A percentile compares a stretch with the other conserved stretches of the same genome.
These are phyloP conservation scores for Naganishia liquefaciens DNA, from an alignment of 1,284 basidiomycete genomes.

Conservation along the genomic window DNA sequence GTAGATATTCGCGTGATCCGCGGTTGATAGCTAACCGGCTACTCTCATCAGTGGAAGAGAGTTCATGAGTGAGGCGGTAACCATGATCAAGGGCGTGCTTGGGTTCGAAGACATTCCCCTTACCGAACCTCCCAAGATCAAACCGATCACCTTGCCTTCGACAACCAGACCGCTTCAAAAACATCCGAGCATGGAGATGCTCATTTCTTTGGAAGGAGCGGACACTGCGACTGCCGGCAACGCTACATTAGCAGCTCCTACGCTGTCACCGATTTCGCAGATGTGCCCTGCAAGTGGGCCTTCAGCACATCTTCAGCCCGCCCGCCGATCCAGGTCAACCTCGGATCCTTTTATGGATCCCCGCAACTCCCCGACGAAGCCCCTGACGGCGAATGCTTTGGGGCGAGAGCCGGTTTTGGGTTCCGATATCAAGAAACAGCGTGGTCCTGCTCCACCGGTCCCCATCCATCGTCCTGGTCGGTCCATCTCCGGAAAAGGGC, in stretches of 20 bases:
- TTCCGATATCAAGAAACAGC: neutral
- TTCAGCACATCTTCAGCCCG: neutral
- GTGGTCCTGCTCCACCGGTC: slow-evolving; percentile 28
- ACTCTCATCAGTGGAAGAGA: slow-evolving; percentile 41
- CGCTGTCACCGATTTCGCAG: neutral
- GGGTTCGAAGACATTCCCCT: slow-evolving; percentile 48
- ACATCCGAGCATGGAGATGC: slow-evolving; percentile 6
- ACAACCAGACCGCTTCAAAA: neutral
- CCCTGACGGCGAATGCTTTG: neutral
- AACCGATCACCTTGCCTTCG: slow-evolving; percentile 32
- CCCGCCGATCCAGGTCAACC: slow-evolving; percentile 34
- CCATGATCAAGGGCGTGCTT: slow-evolving; percentile 48
- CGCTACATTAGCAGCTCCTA: neutral
- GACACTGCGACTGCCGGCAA: neutral
- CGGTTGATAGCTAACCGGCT: neutral
- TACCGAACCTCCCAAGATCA: slow-evolving; percentile 42
- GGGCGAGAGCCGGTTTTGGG: slow-evolving; percentile 3
- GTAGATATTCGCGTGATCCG: slow-evolving; percentile 24
- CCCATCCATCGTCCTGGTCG: slow-evolving; percentile 26
- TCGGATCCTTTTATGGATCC: slow-evolving; percentile 48
- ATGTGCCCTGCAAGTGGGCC: neutral
- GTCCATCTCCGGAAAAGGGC: slow-evolving; percentile 37
- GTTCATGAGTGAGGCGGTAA: slow-evolving; percentile 51
- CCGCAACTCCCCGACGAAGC: slow-evolving; percentile 30
- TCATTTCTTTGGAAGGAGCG: slow-evolving; percentile 6